Base-by-base conservation (phyloP, 140 eudicot species). In the Cichorium intybus region DNA sequence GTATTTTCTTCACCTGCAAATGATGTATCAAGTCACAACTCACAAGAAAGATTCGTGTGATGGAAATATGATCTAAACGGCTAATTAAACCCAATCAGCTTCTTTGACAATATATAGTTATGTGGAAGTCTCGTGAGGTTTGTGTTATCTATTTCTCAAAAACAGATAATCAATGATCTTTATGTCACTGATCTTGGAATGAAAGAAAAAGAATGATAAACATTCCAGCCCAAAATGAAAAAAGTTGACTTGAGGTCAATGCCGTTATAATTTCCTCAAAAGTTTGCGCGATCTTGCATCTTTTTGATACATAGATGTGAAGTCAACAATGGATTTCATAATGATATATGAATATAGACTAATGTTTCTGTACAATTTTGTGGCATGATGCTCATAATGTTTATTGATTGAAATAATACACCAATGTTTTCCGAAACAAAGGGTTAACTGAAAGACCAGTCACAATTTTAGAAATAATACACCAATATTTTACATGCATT, bases 1-100 rank as follows among this genome's bases (percentile, higher is more conserved):
- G 82, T 48, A 81, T 81, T 3, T 31, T 43, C 28, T 68, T 56
- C 51, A 72, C 80, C 86, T 81, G 22, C 29, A 56, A 56, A 22
- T 10, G 6, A 45, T 28, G 21, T 17, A 66, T 50, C 16, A 50
- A 49, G 6, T n/a, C n/a, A n/a, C n/a, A n/a, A n/a, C n/a, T n/a
- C n/a, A n/a, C n/a, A n/a, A n/a, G n/a, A n/a, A n/a, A n/a, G n/a
- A n/a, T 14, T 62, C 5, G 22, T 26, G 7, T 14, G 7, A 17
- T 9, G 2, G 2, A 56, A 10, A 24, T 39, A 35, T 35, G 14
- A 35, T 8, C 12, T 35, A 35, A 10, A 10, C 12, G 12, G 43
- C 12, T 35, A n/a, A n/a, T n/a, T n/a, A 1, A 9, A 35, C 14
- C 43, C 43, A 35, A 35, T 1, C 43, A 35, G 43, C 43, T 35